Evolutionary conservation across 108 stramenopile genomes (phyloP).

Genomic region (Cylindrotheca fusiformis): DNA sequence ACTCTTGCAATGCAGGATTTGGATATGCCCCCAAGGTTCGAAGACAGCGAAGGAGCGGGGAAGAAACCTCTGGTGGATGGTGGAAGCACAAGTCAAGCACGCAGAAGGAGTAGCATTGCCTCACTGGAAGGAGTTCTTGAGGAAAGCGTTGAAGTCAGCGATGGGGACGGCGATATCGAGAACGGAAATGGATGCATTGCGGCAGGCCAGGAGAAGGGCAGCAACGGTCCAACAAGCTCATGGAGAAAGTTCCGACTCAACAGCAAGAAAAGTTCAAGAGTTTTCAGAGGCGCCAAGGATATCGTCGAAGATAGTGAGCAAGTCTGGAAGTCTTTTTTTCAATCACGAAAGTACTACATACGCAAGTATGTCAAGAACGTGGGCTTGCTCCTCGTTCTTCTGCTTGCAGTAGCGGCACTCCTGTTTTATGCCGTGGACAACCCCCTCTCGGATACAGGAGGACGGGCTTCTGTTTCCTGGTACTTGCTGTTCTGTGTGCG

Average conservation of each 20-base stretch:
- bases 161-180: not conserved
- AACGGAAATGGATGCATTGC: too few species aligned
- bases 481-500: slow-evolving; percentile 40
- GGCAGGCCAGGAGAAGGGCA: too few species aligned
- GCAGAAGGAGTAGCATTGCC: not conserved
- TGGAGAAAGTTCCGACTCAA: not conserved
- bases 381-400: not conserved
- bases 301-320: not conserved
- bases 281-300: not conserved
- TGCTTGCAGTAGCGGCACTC: slow-evolving; percentile 4
- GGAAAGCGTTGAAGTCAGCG: not conserved
- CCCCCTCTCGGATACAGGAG: slow-evolving; percentile 10
- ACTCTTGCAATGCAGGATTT: not conserved
- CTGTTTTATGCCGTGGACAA: slow-evolving; percentile 38
- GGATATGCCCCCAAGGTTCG: too few species aligned
- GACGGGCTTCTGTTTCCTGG: slow-evolving; percentile 36
- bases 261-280: not conserved
- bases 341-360: not conserved
- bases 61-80: not conserved
- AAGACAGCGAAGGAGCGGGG: too few species aligned
- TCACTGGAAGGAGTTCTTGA: not conserved
- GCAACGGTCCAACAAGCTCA: not conserved
- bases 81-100: not conserved
- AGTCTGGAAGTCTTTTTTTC: not conserved
- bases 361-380: not conserved